Conservation (phyloP, 208 protist species). For the Endotrypanum monterogeii region DNA sequence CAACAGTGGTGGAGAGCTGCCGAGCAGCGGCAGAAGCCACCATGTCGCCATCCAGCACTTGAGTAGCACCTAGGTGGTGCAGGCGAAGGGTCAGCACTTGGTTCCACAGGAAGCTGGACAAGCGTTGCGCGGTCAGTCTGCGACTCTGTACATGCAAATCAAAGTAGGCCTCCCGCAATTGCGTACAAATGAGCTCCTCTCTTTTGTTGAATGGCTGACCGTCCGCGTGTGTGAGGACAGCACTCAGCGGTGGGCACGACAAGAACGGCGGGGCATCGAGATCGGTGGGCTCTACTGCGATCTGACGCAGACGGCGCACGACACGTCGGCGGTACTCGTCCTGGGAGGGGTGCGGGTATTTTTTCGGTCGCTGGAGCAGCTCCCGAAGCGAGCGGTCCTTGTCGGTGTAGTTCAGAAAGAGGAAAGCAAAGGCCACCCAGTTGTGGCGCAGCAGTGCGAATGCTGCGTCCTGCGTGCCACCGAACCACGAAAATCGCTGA, state of each 20-base stretch:
- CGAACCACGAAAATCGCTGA: slow-evolving; percentile 91
- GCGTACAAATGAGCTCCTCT: slow-evolving; percentile 55
- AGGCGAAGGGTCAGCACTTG: slow-evolving; percentile 81
- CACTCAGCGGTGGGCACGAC: slow-evolving; percentile 50
- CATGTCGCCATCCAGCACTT: slow-evolving; percentile 72
- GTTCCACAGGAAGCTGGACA: slow-evolving; percentile 89
- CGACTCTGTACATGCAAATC: slow-evolving; percentile 64
- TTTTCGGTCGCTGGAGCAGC: slow-evolving; percentile 77
- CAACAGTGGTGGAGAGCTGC: slow-evolving; percentile 26
- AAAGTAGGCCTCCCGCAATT: slow-evolving; percentile 78
- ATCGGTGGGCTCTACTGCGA: slow-evolving; percentile 66
- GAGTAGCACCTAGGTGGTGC: slow-evolving; percentile 49
- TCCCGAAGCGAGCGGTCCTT: slow-evolving; percentile 65
- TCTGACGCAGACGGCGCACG: slow-evolving; percentile 72
- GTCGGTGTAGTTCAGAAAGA: slow-evolving; percentile 85
- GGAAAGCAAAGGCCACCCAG: slow-evolving; percentile 86
- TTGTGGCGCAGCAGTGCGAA: slow-evolving; percentile 84
- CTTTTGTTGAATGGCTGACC: slow-evolving; percentile 21
- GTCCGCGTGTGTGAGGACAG: slow-evolving; percentile 32
- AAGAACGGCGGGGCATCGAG: slow-evolving; percentile 76
- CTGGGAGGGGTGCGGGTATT: slow-evolving; percentile 81
- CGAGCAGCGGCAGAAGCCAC: slow-evolving; percentile 50
- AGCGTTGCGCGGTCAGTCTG: slow-evolving; percentile 71
- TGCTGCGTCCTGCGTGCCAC: slow-evolving; percentile 65
- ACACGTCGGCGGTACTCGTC: slow-evolving; percentile 82